phyloP scores from a whole-genome alignment of 805 yeast species.

The Candida bentonensis region DNA sequence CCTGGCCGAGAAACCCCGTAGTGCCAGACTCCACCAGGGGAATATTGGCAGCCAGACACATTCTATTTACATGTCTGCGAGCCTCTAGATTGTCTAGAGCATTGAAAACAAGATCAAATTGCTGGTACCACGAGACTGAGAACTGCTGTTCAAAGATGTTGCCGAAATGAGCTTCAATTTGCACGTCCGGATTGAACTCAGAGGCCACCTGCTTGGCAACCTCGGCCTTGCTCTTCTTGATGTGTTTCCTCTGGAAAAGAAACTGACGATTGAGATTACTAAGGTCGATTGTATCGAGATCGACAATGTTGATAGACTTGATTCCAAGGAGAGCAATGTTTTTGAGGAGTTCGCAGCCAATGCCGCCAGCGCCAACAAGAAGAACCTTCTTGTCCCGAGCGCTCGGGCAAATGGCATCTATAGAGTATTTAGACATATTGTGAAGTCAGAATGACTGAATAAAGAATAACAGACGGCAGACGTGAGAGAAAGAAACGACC shows the following conservation, averaged over 20 bases:
- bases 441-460: too few species aligned
- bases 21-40: conserved; percentile 92
- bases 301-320: conserved; percentile 31
- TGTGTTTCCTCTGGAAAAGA: conserved; percentile 76
- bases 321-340: conserved; percentile 94
- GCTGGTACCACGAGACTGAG: conserved; percentile 61
- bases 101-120: conserved; percentile 70
- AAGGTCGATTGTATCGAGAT: conserved; percentile 86
- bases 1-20: conserved; percentile 88
- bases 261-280: conserved; percentile 90
- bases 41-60: conserved; percentile 56
- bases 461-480: too few species aligned
- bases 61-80: conserved; percentile 72
- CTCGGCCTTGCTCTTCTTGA: conserved; percentile 71
- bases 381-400: conserved; percentile 34
- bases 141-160: conserved; percentile 74
- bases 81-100: conserved; percentile 94
- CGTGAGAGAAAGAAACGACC: too few species aligned
- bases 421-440: neutral
- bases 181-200: conserved; percentile 51
- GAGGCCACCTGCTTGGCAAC: conserved; percentile 79
- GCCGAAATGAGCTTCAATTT: conserved; percentile 67
- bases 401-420: neutral
- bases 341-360: conserved; percentile 97
- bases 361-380: conserved; percentile 96